A percentile compares a stretch with the other conserved stretches of the same genome.
Conservation (phyloP, 1,284 basidiomycete species). For the Sparassis latifolia region DNA sequence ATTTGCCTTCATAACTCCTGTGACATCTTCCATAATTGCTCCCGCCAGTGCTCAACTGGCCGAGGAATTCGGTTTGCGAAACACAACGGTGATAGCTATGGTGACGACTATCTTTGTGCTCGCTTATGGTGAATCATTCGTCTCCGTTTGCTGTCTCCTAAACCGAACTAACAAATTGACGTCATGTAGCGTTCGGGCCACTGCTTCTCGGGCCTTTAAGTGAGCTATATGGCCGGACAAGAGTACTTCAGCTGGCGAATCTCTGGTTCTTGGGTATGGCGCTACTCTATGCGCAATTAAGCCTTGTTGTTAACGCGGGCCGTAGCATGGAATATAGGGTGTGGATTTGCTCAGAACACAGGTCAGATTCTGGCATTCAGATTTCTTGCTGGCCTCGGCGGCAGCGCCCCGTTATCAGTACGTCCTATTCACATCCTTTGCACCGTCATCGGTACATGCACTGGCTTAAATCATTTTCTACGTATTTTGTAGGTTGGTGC, state of each 20-base stretch:
- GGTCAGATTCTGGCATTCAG: constrained; percentile 58
- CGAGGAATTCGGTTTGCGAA: constrained; percentile 49
- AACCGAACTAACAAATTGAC: not conserved
- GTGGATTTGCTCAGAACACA: constrained; percentile 56
- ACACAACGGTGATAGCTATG: constrained; percentile 45
- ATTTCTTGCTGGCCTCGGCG: constrained; percentile 58
- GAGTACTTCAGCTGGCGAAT: constrained; percentile 45
- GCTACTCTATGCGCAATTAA: not conserved
- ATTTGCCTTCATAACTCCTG: constrained; percentile 60
- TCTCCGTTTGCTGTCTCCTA: not conserved
- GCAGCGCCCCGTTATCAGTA: constrained; percentile 58
- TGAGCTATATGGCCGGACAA: constrained; percentile 40
- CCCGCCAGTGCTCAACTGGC: constrained; percentile 54
- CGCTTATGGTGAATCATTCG: constrained; percentile 31
- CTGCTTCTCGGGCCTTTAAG: constrained; percentile 49
- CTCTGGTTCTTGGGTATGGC: constrained; percentile 49
- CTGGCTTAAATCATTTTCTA: not conserved
- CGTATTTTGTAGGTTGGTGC: constrained; percentile 30
- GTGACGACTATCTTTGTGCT: constrained; percentile 64
- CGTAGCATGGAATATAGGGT: constrained; percentile 61
- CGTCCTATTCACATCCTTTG: constrained; percentile 7
- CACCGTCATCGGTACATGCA: not conserved
- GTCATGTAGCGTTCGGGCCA: constrained; percentile 39
- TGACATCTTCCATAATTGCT: constrained; percentile 68
- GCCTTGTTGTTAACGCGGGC: not conserved